Conservation (phyloP, 1,284 basidiomycete species). For the Melanopsichium pennsylvanicum region DNA sequence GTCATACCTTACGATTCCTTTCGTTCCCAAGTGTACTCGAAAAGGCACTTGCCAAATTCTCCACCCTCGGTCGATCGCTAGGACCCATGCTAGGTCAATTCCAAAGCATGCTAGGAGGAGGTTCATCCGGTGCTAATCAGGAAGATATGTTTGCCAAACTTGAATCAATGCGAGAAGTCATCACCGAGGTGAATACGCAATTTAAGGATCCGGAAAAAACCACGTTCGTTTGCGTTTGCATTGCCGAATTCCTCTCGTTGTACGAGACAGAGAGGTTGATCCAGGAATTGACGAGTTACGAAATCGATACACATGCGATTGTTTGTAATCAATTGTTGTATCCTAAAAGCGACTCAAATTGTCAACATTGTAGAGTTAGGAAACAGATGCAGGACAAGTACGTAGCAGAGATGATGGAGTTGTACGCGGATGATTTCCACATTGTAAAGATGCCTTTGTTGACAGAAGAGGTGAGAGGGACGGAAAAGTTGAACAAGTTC, state of each 20-base stretch:
- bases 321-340: slow-evolving; percentile 97
- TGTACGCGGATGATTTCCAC: slow-evolving; percentile 64
- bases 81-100: slow-evolving; percentile 85
- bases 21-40: slow-evolving; percentile 97
- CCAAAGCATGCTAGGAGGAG: slow-evolving; percentile 89
- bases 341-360: slow-evolving; percentile 88
- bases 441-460: slow-evolving; percentile 80
- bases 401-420: slow-evolving; percentile 61
- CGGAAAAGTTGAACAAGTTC: slow-evolving; percentile 82
- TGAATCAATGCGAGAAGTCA: slow-evolving; percentile 93
- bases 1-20: slow-evolving; percentile 96
- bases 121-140: slow-evolving; percentile 68
- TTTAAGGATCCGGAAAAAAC: slow-evolving; percentile 99
- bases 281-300: slow-evolving; percentile 93
- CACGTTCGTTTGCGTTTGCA: slow-evolving; percentile 92
- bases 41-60: slow-evolving; percentile 95
- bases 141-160: slow-evolving; percentile 96
- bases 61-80: slow-evolving; percentile 86
- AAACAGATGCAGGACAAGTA: slow-evolving; percentile 90
- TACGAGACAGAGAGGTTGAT: slow-evolving; percentile 98
- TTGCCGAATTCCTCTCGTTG: slow-evolving; percentile 95
- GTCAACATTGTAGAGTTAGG: slow-evolving; percentile 91
- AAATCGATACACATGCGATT: slow-evolving; percentile 98
- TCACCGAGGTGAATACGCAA: slow-evolving; percentile 98
- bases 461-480: slow-evolving; percentile 95